These are phyloP conservation scores for Cytospora chrysosperma DNA, from an alignment of 2,329 filamentous ascomycete genomes.

Conservation along the genomic window DNA sequence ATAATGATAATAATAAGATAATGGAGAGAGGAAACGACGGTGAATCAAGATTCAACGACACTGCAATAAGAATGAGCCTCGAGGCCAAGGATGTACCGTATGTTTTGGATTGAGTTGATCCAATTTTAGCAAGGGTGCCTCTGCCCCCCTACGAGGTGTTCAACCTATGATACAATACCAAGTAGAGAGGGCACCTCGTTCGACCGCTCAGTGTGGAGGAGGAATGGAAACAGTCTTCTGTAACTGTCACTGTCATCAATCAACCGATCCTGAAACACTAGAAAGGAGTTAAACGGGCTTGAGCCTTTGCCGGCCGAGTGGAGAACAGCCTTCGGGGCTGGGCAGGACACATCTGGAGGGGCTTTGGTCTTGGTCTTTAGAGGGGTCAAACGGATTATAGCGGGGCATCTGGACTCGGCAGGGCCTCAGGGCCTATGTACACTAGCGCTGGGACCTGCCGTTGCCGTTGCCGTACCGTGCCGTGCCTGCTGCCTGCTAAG, in stretches of 20 bases:
- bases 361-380: no score
- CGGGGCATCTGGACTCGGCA: no score
- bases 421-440: not conserved
- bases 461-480: not conserved
- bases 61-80: no score
- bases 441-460: not conserved
- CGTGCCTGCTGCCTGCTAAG: not conserved
- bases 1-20: not conserved
- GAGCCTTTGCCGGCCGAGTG: not conserved
- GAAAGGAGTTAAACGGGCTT: not conserved
- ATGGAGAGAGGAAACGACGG: no score
- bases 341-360: no score
- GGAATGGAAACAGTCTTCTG: no score
- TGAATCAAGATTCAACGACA: not conserved
- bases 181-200: no score
- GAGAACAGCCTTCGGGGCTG: not conserved
- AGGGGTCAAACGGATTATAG: no score
- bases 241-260: not conserved
- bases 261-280: not conserved
- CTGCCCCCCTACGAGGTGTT: not conserved
- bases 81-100: not conserved
- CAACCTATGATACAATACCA: no score
- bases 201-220: no score
- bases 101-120: slow-evolving; percentile 12
- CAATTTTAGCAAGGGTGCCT: slow-evolving; percentile 9